These are phyloP conservation scores for Marasmius oreades DNA, from an alignment of 1,284 basidiomycete species.

Conservation along the genomic window DNA sequence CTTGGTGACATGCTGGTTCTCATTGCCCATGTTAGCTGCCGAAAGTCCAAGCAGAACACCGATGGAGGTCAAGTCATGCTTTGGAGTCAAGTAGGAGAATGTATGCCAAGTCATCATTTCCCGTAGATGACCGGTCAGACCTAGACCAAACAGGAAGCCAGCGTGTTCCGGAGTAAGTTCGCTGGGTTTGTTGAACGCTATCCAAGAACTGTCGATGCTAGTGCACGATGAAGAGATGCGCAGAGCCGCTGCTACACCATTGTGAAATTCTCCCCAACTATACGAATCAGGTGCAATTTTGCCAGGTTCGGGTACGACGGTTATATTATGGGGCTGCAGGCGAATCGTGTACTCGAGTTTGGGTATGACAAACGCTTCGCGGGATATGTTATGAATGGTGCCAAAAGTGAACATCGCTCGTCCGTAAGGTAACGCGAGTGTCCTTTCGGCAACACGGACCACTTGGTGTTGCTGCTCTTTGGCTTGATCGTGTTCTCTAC, in stretches of 20 bases:
- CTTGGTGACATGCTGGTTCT: constrained; percentile 86
- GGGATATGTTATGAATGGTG: constrained; percentile 64
- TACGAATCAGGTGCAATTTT: constrained; percentile 69
- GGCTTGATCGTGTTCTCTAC: constrained; percentile 75
- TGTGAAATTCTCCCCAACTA: constrained; percentile 96
- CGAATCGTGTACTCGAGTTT: constrained; percentile 79
- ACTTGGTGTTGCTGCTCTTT: constrained; percentile 82
- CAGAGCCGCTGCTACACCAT: constrained; percentile 91
- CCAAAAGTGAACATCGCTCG: constrained; percentile 87
- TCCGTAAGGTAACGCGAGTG: constrained; percentile 82
- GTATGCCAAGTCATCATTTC: constrained; percentile 88
- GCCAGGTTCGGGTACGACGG: constrained; percentile 59
- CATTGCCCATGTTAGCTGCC: constrained; percentile 87
- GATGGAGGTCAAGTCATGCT: constrained; percentile 93
- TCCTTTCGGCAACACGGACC: constrained; percentile 77
- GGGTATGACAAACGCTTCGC: constrained; percentile 77
- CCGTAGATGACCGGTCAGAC: constrained; percentile 87
- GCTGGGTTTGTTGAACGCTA: constrained; percentile 87
- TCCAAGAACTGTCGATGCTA: constrained; percentile 87
- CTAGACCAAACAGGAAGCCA: constrained; percentile 91
- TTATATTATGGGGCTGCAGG: constrained; percentile 65
- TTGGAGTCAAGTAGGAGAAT: constrained; percentile 89
- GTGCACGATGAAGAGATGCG: constrained; percentile 76
- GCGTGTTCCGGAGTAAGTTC: constrained; percentile 90
- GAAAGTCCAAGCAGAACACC: constrained; percentile 90